Evolutionary conservation across 768 basidiomycete species (phyloP).

Genomic region (Tubosaeta sp.): DNA sequence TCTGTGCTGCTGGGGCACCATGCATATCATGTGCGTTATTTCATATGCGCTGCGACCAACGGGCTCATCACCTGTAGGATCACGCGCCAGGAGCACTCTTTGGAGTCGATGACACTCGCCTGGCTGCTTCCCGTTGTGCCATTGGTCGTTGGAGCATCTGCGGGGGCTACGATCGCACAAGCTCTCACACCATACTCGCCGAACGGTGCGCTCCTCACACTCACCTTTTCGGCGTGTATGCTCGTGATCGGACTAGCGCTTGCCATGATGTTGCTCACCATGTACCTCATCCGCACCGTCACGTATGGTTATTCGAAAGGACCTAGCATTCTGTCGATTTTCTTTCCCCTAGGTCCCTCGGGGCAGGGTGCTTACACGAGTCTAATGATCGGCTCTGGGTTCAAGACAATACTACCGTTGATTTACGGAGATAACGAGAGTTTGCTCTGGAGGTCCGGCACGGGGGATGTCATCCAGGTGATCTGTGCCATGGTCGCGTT

Average conservation of each 20-base stretch:
- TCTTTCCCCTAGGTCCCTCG: constrained; percentile 72
- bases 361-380: constrained; percentile 63
- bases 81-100: constrained; percentile 52
- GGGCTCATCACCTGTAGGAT: constrained; percentile 37
- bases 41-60: constrained; percentile 13
- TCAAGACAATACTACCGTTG: constrained; percentile 36
- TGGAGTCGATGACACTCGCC: constrained; percentile 51
- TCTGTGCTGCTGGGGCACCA: constrained; percentile 54
- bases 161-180: constrained; percentile 55
- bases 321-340: constrained; percentile 49
- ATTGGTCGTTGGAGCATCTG: constrained; percentile 64
- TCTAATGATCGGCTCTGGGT: constrained; percentile 50
- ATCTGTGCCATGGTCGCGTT: constrained; percentile 47
- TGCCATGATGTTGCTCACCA: constrained; percentile 62
- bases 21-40: constrained; percentile 61
- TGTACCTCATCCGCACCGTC: constrained; percentile 59
- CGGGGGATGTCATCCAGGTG: constrained; percentile 41
- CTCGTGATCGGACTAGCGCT: constrained; percentile 54
- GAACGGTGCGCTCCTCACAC: constrained; percentile 50
- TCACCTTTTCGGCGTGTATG: constrained; percentile 50
- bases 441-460: constrained; percentile 32
- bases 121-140: constrained; percentile 81
- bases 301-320: constrained; percentile 51
- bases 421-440: constrained; percentile 27
- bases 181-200: constrained; percentile 44